Evolutionary conservation across 768 basidiomycete species (phyloP), one percentile per base, ranked within the genome.

Genomic region (Baorangia bicolor): DNA sequence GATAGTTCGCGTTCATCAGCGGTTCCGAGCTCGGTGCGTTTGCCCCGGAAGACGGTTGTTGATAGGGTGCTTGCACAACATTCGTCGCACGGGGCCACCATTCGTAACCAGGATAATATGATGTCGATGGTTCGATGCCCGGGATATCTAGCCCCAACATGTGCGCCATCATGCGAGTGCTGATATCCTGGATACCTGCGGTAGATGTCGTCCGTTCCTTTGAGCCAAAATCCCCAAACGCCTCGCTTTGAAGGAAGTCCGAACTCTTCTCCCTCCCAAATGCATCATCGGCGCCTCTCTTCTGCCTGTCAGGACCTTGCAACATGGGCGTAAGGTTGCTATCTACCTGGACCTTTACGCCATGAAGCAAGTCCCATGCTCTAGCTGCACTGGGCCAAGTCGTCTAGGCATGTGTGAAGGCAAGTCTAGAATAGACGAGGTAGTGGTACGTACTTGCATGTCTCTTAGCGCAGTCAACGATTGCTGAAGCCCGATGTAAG

Each of bases 381-480:
- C 86, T 81, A 18, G 77, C 74, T 21, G 87, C 87, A 63, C 82
- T 86, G 2, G 88, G 86, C 88, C 88, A 90, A 28, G 85, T 78
- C 51, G 76, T 71, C 88, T 88, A 50, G 21, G 44, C 34, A 34
- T 38, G 37, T 47, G 37, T 67, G 21, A 65, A 51, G 35, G 28
- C 53, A 54, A 42, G 57, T 56, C 33, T 31, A 51, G 18, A 31
- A 55, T n/a, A 38, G 20, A 50, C 27, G 31, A 40, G 8, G 10
- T 7, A 42, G 28, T 37, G 18, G 39, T 31, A 57, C 80, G 45
- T 61, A 87, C 88, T 74, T 82, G 82, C 82, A 92, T 84, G 46
- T 81, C 83, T 64, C 82, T 83, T 42, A 90, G 73, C 28, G 82
- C 85, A 40, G 73, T 64, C 69, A 90, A 79, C 59, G 81, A 82